phyloP scores from a whole-genome alignment of 352 stramenopile genomes.

The Aphanomyces stellatus region DNA sequence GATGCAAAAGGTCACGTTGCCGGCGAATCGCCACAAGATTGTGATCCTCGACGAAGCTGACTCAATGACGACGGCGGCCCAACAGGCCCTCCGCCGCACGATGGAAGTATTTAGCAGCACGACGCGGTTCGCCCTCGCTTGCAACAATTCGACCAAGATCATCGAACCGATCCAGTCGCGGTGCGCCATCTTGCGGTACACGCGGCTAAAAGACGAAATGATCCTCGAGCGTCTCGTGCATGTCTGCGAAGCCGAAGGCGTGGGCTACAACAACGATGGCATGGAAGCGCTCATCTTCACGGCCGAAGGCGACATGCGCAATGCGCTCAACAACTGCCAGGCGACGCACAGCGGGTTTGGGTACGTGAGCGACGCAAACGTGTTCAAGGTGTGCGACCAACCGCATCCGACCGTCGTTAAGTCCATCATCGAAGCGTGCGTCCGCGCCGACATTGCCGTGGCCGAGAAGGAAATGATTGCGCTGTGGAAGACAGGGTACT shows the following conservation, averaged over 20 bases:
- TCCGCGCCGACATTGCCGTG: constrained; percentile 72
- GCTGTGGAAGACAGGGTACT: constrained; percentile 89
- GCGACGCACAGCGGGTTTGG: constrained; percentile 93
- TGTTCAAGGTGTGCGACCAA: constrained; percentile 95
- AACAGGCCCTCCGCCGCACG: constrained; percentile 95
- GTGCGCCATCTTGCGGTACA: constrained; percentile 97
- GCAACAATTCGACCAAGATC: constrained; percentile 99
- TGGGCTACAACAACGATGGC: constrained; percentile 83
- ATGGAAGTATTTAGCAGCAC: constrained; percentile 99
- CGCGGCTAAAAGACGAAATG: constrained; percentile 92
- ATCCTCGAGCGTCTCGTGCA: constrained; percentile 90
- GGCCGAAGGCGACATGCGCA: constrained; percentile 98
- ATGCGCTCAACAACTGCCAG: constrained; percentile 98
- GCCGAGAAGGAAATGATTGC: constrained; percentile 67
- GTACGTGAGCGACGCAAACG: constrained; percentile 92
- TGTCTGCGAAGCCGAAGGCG: constrained; percentile 90
- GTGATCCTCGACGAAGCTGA: constrained; percentile 99
- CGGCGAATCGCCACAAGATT: constrained; percentile 92
- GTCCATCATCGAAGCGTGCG: constrained; percentile 56
- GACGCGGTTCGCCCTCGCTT: constrained; percentile 97
- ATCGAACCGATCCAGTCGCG: constrained; percentile 99
- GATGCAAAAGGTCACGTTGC: constrained; percentile 95
- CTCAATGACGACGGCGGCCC: constrained; percentile 95
- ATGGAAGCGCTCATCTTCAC: constrained; percentile 98
- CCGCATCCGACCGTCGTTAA: constrained; percentile 88